Evolutionary conservation across 2,329 filamentous ascomycete species (phyloP).

Genomic region (Biscogniauxia mediterranea): DNA sequence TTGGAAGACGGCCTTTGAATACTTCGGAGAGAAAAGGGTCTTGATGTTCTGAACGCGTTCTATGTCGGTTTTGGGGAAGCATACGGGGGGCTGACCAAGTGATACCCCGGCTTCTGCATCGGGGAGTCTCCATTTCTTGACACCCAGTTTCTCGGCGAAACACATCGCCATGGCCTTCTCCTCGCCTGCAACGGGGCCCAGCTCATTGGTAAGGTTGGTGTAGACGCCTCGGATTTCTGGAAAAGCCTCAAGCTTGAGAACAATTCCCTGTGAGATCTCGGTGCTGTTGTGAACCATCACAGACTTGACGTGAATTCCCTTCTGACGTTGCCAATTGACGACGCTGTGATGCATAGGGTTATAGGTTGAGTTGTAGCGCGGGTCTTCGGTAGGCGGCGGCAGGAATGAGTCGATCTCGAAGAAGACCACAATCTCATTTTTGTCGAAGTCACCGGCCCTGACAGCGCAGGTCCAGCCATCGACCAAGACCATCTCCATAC

Average conservation of each 20-base stretch:
- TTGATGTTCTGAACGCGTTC: slow-evolving; percentile 28
- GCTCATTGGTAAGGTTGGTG: background rate
- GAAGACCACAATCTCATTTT: slow-evolving; percentile 23
- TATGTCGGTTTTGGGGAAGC: slow-evolving; percentile 27
- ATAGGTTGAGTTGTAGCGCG: background rate
- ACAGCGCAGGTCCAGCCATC: slow-evolving; percentile 30
- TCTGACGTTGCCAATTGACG: slow-evolving; percentile 13
- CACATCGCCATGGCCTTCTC: slow-evolving; percentile 10
- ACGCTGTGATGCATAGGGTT: background rate
- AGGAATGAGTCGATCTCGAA: slow-evolving; percentile 31
- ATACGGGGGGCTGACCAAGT: slow-evolving; percentile 15
- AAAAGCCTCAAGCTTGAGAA: slow-evolving; percentile 15
- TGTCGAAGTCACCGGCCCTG: slow-evolving; percentile 11
- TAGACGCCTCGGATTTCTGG: slow-evolving; percentile 13
- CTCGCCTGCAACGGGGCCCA: background rate
- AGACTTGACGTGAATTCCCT: slow-evolving; percentile 22
- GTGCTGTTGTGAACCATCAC: slow-evolving; percentile 15
- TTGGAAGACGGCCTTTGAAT: slow-evolving; percentile 7
- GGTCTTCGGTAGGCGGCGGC: slow-evolving; percentile 13
- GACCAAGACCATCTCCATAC: slow-evolving; percentile 12
- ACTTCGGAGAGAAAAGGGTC: slow-evolving; percentile 28
- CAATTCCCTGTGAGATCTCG: slow-evolving; percentile 23
- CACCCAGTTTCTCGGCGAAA: slow-evolving; percentile 20
- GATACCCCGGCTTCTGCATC: background rate
- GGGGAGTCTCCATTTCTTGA: slow-evolving; percentile 9